phyloP scores from a whole-genome alignment of 805 yeast species.

The Suhomyces xylopsoci region DNA sequence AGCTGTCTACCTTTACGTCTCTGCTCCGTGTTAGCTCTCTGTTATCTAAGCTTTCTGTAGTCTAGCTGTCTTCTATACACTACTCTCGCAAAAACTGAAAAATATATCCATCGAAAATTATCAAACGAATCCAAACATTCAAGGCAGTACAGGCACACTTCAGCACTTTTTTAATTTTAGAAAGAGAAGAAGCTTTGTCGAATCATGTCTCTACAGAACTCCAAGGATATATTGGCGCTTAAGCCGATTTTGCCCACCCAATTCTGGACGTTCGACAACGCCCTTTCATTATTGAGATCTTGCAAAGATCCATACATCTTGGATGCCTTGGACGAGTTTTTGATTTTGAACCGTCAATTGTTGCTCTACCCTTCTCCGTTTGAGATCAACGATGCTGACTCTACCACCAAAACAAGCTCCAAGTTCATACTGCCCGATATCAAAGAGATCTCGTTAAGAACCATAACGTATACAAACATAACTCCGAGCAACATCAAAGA shows the following conservation, averaged over 20 bases:
- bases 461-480: conserved; percentile 34
- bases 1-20: background rate
- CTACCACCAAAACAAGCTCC: background rate
- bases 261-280: conserved; percentile 41
- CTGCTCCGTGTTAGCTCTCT: background rate
- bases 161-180: too few species aligned
- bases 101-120: background rate
- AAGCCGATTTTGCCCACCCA: conserved; percentile 34
- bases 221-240: conserved; percentile 15
- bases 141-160: too few species aligned
- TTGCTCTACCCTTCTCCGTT: conserved; percentile 34
- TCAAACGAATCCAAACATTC: background rate
- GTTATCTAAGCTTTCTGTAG: background rate
- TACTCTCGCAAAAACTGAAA: background rate
- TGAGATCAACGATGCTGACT: background rate
- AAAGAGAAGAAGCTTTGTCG: background rate
- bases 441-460: conserved; percentile 40
- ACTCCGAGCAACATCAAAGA: conserved; percentile 31
- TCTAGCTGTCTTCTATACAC: background rate
- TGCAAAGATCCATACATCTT: conserved; percentile 28
- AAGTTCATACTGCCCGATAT: conserved; percentile 3
- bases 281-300: conserved; percentile 29
- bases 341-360: conserved; percentile 29
- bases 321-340: conserved; percentile 40
- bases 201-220: background rate